phyloP scores from a whole-genome alignment of 345 rosid species.

The Salix exigua region DNA sequence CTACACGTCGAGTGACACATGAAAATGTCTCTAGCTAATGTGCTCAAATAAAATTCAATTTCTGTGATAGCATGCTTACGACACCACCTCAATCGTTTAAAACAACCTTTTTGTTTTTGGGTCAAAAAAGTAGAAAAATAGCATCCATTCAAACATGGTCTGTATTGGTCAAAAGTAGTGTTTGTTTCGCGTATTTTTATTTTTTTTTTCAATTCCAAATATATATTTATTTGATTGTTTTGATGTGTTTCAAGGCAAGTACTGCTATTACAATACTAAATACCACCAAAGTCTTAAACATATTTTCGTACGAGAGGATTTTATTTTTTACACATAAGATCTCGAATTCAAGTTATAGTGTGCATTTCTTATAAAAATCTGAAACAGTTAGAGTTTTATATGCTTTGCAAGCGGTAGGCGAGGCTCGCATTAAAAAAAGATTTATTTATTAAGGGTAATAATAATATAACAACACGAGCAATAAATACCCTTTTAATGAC shows the following conservation, averaged over 20 bases:
- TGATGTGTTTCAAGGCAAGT: too few species aligned
- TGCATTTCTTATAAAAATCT: rapidly evolving
- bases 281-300: too few species aligned
- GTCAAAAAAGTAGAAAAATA: conserved; percentile 18
- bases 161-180: too few species aligned
- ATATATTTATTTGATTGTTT: too few species aligned
- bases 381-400: too few species aligned
- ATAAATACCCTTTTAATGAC: background rate
- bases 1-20: background rate
- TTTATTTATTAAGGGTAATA: background rate
- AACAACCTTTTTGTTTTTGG: background rate
- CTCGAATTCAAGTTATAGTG: too few species aligned
- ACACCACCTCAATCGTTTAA: background rate
- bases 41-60: background rate
- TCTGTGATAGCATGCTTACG: background rate
- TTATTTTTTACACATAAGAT: rapidly evolving
- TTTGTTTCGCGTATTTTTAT: too few species aligned
- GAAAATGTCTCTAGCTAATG: background rate
- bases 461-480: background rate
- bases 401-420: too few species aligned
- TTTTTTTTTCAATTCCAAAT: too few species aligned
- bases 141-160: conserved; percentile 4
- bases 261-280: too few species aligned
- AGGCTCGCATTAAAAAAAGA: too few species aligned
- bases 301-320: background rate